Base-by-base conservation (phyloP, 1,284 basidiomycete genomes). In the Cystobasidiaceae sp. region DNA sequence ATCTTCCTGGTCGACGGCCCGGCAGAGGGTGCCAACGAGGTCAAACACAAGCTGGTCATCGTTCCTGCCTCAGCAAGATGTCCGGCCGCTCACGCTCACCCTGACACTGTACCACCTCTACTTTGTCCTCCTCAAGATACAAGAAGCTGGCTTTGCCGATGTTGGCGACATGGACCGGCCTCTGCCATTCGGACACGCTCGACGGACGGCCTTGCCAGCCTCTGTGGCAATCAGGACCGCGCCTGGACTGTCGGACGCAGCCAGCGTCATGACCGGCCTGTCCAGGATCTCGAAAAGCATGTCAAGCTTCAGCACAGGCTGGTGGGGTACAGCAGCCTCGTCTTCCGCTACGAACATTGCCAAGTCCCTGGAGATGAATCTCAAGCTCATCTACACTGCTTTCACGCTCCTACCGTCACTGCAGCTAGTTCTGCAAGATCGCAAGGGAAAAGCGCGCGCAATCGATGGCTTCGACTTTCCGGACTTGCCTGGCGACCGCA, bases 381-480 rank as follows among this genome's bases (percentile, higher is more conserved):
- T 93, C 77, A 90, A 86, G 75, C 91, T 86, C 78, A 81, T 93
- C 70, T 93, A 86, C 78, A 89, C 89, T 74, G 83, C 85, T 73
- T 89, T 93, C 78, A 93, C 89, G 32, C 90, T 89, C 77, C 80
- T 93, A 0, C 90, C 90, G n/a, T 85, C 89, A 1, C 80, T 94
- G 49, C 63, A 71, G 11, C 66, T 77, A 25, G 43, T 64, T 9
- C 17, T 52, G 43, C 30, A 70, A 70, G 1, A 75, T 75, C 80
- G 79, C 62, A 82, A 83, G 3, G 84, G 84, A 3, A 83, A 83
- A 45, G 80, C 80, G 45, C 85, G 84, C 67, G 77, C 85, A 61
- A 85, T 93, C 27, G 77, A 82, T 6, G 90, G 89, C 73, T 81
- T 89, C 9, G 80, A 81, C 15, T 54, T 74, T 9, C 81, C 85